Base-by-base conservation (phyloP, 192 early-diverging fungal species). In the Entomortierella beljakovae region DNA sequence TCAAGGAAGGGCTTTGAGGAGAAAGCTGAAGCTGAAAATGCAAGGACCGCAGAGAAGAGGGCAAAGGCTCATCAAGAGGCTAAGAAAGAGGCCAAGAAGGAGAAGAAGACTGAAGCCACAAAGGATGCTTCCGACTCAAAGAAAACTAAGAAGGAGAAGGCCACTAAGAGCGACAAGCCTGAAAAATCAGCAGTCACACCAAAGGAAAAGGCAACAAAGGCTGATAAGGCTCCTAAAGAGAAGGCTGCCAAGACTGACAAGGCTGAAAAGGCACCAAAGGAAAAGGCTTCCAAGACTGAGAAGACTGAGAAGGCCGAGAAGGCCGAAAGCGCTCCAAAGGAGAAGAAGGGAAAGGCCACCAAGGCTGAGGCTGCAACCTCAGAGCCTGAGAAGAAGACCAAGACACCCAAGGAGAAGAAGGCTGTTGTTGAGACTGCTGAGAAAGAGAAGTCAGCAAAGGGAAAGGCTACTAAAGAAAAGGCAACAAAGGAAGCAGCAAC, bases 391-490 rank as follows among this genome's bases (percentile, higher is more conserved):
- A 55, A 57, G 38, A 49, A 34, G 16, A 18, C 37, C 31, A 65
- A 74, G 51, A 52, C 64, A 46, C 49, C 54, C 40, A 70, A 68
- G 66, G 59, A 64, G 63, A 68, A 68, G 71, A 74, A 74, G 71
- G 52, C 64, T 33, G 31, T 51, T 26, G 42, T 38, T 13, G 46
- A 26, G 6, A 26, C 53, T 29, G 52, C 40, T 49, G 40, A 25
- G 37, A 46, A 51, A 25, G 52, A 58, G 34, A 54, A 49, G 26
- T 25, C 6, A 10, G 25, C n/a, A 20, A 38, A 49, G 51, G 28
- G 26, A 38, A 38, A 38, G 43, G 15, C 43, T 20, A 2, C 43
- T 20, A 46, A 46, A 20, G 29, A 64, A 22, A 53, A 31, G 9
- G 43, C 33, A 25, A 6, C 57, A 2, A 42, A 37, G 35, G 57